Evolutionary conservation across 2,329 filamentous ascomycete genomes (phyloP).

Genomic region (Calonectria pauciramosa): DNA sequence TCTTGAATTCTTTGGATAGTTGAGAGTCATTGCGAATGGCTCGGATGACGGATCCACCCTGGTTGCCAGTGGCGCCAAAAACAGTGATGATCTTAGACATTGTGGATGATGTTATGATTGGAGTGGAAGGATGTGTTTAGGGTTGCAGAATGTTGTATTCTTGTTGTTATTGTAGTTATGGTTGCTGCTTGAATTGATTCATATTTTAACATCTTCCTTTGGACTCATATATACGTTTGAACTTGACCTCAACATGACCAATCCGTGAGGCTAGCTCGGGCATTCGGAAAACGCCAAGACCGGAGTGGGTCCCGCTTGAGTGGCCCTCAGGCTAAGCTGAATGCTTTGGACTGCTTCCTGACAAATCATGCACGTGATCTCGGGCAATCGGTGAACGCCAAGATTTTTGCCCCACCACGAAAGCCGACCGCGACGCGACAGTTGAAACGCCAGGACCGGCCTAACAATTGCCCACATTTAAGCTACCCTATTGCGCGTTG

Average conservation of each 20-base stretch:
- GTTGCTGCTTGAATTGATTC: not conserved
- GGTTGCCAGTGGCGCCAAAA: constrained; percentile 63
- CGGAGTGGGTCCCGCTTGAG: not conserved
- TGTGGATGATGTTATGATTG: not conserved
- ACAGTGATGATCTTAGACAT: constrained; percentile 53
- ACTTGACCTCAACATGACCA: not conserved
- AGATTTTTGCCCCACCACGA: not conserved
- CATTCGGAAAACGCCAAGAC: constrained; percentile 13
- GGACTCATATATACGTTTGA: not conserved
- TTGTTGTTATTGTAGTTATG: not conserved
- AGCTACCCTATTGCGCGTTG: not conserved
- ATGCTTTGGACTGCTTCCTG: not conserved
- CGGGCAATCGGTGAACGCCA: constrained; percentile 2
- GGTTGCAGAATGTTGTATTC: not conserved
- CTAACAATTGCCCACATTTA: not conserved
- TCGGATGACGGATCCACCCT: constrained; percentile 62
- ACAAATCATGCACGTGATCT: constrained; percentile 3
- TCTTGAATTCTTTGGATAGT: constrained; percentile 57
- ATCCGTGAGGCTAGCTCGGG: not conserved
- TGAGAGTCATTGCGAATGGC: constrained; percentile 60
- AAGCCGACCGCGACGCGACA: not conserved
- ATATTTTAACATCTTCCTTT: not conserved
- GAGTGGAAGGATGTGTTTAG: not conserved
- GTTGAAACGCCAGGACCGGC: not conserved
- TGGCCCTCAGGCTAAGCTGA: not conserved